A percentile compares a stretch with the other conserved stretches of the same genome.
Evolutionary conservation across 306 rosid genomes (phyloP).

Genomic region (Dalbergia oliveri): DNA sequence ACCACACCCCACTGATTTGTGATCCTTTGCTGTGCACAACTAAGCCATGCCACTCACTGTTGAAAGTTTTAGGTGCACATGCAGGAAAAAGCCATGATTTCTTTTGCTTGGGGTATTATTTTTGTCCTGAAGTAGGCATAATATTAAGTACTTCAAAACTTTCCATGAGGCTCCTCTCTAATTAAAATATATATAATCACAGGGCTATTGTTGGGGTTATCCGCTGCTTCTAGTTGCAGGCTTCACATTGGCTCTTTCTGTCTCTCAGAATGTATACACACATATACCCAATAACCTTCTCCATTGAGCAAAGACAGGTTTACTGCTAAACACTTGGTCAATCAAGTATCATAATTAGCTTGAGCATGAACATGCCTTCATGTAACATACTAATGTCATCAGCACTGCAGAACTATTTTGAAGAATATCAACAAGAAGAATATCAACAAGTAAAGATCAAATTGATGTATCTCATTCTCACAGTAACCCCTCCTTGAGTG

Average conservation of each 20-base stretch:
- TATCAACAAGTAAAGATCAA: background rate
- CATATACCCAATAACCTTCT: background rate
- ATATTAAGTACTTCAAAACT: background rate
- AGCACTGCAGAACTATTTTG: background rate
- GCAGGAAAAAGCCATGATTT: background rate
- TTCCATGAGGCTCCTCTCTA: background rate
- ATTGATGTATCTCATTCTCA: background rate
- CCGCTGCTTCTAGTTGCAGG: background rate
- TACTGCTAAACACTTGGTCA: background rate
- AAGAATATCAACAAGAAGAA: background rate
- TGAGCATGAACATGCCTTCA: background rate
- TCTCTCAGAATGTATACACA: background rate
- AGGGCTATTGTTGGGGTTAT: background rate
- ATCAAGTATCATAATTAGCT: background rate
- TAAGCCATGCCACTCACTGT: conserved; percentile 10
- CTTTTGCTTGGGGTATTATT: background rate
- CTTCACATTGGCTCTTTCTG: too few species aligned
- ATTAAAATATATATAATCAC: background rate
- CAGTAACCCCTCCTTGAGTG: background rate
- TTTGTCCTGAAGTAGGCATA: background rate
- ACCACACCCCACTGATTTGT: conserved; percentile 49
- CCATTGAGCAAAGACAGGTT: background rate
- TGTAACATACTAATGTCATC: background rate
- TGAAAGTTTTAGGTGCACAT: background rate
- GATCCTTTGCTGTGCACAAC: conserved; percentile 34